These are phyloP conservation scores for Leptosphaerulina australis DNA, from an alignment of 2,329 filamentous ascomycete species.

Conservation along the genomic window DNA sequence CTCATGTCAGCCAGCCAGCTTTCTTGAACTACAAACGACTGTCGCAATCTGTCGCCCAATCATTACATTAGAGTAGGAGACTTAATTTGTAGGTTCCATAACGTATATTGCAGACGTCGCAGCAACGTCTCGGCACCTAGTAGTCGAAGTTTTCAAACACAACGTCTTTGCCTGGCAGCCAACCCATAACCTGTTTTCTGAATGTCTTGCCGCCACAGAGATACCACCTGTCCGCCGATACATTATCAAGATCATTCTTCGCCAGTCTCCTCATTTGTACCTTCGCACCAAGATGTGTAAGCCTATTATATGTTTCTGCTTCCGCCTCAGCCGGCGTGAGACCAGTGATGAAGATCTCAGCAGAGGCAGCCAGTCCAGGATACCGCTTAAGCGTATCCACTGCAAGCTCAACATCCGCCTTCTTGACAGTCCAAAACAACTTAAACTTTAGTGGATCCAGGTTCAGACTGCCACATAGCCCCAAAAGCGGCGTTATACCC, in stretches of 20 bases:
- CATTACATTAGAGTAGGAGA: no score
- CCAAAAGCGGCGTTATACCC: conserved; percentile 81
- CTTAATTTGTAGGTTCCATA: no score
- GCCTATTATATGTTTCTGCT: conserved; percentile 33
- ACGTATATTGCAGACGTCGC: no score
- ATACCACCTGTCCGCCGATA: conserved; percentile 60
- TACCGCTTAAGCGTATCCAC: conserved; percentile 62
- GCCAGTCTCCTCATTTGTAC: conserved; percentile 56
- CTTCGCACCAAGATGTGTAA: conserved; percentile 44
- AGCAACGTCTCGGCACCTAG: no score
- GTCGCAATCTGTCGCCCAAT: no score
- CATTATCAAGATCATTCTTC: conserved; percentile 50
- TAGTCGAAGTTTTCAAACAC: conserved; percentile 60
- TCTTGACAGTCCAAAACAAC: conserved; percentile 71
- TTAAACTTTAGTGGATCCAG: conserved; percentile 48
- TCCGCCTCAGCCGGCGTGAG: conserved; percentile 16
- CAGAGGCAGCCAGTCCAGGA: conserved; percentile 58
- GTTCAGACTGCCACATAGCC: conserved; percentile 17
- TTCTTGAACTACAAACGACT: no score
- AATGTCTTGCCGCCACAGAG: conserved; percentile 62
- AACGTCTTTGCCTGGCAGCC: conserved; percentile 56
- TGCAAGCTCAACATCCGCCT: conserved; percentile 67
- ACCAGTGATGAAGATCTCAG: conserved; percentile 71
- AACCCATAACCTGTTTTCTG: conserved; percentile 56
- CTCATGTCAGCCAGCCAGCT: no score